Conservation (phyloP, 768 basidiomycete genomes). For the Collybia sordida region DNA sequence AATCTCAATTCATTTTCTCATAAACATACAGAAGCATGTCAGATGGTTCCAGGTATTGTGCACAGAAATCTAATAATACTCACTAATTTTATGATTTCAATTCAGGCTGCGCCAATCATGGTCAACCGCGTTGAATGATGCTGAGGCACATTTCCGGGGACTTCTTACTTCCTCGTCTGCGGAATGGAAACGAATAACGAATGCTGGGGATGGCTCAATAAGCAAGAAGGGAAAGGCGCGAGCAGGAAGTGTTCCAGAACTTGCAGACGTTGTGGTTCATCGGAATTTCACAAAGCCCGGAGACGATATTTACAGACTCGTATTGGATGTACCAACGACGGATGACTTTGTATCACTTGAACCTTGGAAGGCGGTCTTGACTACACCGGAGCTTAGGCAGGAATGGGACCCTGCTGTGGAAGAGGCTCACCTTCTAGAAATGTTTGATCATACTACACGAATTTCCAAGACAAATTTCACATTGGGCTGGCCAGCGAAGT, state of each 20-base stretch:
- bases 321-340: conserved; percentile 72
- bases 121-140: conserved; percentile 71
- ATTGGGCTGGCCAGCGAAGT: conserved; percentile 97
- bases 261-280: conserved; percentile 76
- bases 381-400: conserved; percentile 83
- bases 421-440: conserved; percentile 76
- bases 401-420: conserved; percentile 97
- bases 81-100: neutral
- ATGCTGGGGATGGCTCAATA: conserved; percentile 34
- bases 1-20: neutral
- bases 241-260: conserved; percentile 50
- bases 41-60: conserved; percentile 60
- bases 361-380: conserved; percentile 77
- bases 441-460: conserved; percentile 82
- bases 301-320: conserved; percentile 77
- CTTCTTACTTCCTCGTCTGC: conserved; percentile 69
- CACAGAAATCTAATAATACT: neutral
- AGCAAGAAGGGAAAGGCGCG: conserved; percentile 65
- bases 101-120: conserved; percentile 81
- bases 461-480: conserved; percentile 90
- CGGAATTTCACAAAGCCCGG: conserved; percentile 67
- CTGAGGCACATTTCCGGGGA: conserved; percentile 76
- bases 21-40: conserved; percentile 31
- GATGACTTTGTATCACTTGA: conserved; percentile 69
- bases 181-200: conserved; percentile 81